A percentile compares a stretch with the other conserved stretches of the same genome.
Evolutionary conservation across 1,139 yeast species (phyloP).

Genomic region (Blastobotrys indianensis): DNA sequence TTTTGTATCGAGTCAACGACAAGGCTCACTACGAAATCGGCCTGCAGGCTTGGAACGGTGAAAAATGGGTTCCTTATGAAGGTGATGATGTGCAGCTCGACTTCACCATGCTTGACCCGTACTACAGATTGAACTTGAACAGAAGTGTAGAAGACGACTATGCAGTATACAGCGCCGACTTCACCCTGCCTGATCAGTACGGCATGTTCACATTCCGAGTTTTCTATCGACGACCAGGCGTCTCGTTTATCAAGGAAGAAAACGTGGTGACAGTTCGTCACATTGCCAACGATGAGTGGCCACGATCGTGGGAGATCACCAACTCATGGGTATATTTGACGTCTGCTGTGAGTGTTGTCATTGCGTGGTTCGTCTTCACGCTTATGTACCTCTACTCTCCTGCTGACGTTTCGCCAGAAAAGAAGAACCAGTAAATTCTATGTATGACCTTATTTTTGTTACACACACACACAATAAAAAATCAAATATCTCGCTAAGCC

Average conservation of each 20-base stretch:
- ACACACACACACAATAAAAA: constrained; percentile 4
- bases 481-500: constrained; percentile 12
- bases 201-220: constrained; percentile 89
- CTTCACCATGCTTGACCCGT: constrained; percentile 90
- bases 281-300: constrained; percentile 91
- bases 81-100: constrained; percentile 70
- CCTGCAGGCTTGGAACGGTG: constrained; percentile 53
- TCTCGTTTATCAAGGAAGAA: constrained; percentile 58
- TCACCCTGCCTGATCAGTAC: constrained; percentile 88
- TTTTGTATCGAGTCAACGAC: constrained; percentile 67
- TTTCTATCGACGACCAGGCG: constrained; percentile 78
- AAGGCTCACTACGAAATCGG: constrained; percentile 44
- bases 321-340: constrained; percentile 89
- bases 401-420: constrained; percentile 10
- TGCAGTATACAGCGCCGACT: constrained; percentile 47
- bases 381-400: constrained; percentile 51
- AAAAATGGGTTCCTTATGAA: constrained; percentile 66
- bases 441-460: neutral
- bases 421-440: constrained; percentile 12
- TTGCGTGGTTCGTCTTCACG: constrained; percentile 72
- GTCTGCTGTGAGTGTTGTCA: constrained; percentile 61
- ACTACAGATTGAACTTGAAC: constrained; percentile 61
- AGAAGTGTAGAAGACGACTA: constrained; percentile 18
- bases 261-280: constrained; percentile 83
- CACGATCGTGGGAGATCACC: constrained; percentile 87